phyloP scores from a whole-genome alignment of 257 asterid genomes.

The Nemophila menziesii region DNA sequence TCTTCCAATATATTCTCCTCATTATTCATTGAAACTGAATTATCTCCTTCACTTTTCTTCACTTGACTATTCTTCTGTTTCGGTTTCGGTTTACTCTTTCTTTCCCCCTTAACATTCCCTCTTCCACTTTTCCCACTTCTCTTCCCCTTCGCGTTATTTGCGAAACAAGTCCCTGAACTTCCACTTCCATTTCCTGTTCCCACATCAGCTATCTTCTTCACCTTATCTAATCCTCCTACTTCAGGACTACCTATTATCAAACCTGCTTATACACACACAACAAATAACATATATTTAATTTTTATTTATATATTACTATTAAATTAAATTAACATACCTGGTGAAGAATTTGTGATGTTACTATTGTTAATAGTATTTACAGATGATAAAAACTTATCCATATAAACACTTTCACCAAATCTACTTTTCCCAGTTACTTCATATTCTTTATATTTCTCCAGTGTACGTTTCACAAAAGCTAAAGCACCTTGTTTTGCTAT shows the following conservation, averaged over 20 bases:
- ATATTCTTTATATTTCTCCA: slow-evolving; percentile 61
- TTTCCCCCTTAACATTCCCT: slow-evolving; percentile 72
- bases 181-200: slow-evolving; percentile 60
- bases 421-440: slow-evolving; percentile 68
- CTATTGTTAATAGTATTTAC: too few relatives aligned
- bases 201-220: slow-evolving; percentile 61
- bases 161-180: slow-evolving; percentile 50
- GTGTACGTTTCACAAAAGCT: slow-evolving; percentile 64
- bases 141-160: slow-evolving; percentile 74
- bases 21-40: slow-evolving; percentile 32
- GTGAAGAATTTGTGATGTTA: too few relatives aligned
- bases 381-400: slow-evolving; percentile 60
- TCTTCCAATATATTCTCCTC: slow-evolving; percentile 71
- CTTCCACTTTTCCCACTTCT: slow-evolving; percentile 83
- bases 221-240: slow-evolving; percentile 49
- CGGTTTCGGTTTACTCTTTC: slow-evolving; percentile 65
- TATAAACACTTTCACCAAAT: slow-evolving; percentile 53
- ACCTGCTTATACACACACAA: too few relatives aligned
- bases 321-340: too few relatives aligned
- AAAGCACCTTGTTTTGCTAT: slow-evolving; percentile 81
- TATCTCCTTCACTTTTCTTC: slow-evolving; percentile 29
- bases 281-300: too few relatives aligned
- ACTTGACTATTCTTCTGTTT: slow-evolving; percentile 68
- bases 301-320: too few relatives aligned
- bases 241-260: too few relatives aligned